Percentiles rank a stretch among this genome's conserved stretches.
Evolutionary conservation across 83 land plant species (phyloP).

Genomic region (Thuja plicata): DNA sequence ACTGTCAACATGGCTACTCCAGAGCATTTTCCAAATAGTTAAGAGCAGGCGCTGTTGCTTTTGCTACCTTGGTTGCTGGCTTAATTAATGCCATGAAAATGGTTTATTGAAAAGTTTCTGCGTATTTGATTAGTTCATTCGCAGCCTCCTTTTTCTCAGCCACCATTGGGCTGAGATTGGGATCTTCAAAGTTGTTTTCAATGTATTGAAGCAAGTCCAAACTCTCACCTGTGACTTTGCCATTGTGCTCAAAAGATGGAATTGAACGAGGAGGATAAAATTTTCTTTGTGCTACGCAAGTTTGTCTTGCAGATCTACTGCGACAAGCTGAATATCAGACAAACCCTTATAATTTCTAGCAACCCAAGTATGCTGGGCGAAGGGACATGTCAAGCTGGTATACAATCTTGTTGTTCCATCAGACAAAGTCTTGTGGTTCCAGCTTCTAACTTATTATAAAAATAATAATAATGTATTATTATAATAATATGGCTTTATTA

Average conservation of each 20-base stretch:
- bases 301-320: conserved; percentile 60
- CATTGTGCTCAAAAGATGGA: conserved; percentile 78
- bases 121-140: conserved; percentile 51
- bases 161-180: conserved; percentile 60
- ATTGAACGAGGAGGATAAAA: conserved; percentile 75
- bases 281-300: conserved; percentile 84
- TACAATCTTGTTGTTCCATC: too few species aligned
- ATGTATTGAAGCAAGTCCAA: conserved; percentile 71
- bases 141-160: conserved; percentile 53
- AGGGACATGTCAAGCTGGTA: conserved; percentile 68
- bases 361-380: conserved; percentile 81
- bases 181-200: conserved; percentile 70
- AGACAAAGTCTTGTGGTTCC: too few species aligned
- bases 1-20: too few species aligned
- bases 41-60: conserved; percentile 43
- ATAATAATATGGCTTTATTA: too few species aligned
- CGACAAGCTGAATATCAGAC: conserved; percentile 62
- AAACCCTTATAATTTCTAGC: conserved; percentile 82
- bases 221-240: conserved; percentile 77
- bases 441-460: too few species aligned
- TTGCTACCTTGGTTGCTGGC: background rate
- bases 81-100: conserved; percentile 31
- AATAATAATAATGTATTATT: too few species aligned
- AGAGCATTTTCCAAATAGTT: conserved; percentile 64
- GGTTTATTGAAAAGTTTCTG: conserved; percentile 37